Conservation (phyloP, 768 basidiomycete species). For the Lenzites betulinus region DNA sequence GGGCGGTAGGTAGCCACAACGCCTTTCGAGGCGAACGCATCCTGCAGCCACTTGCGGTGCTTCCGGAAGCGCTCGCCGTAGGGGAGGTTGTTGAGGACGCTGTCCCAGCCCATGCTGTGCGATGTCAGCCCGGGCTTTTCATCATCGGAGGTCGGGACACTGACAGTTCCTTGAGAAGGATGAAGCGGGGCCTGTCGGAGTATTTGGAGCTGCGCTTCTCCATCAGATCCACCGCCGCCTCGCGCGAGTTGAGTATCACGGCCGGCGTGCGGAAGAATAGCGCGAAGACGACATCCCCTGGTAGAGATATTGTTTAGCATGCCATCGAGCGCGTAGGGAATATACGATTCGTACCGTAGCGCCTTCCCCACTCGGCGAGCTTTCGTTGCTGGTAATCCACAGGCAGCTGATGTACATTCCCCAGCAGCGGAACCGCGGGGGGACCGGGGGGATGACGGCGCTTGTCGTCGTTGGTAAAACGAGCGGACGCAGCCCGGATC, state of each 20-base stretch:
- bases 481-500: slow-evolving; percentile 4
- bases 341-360: slow-evolving; percentile 14
- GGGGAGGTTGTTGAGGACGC: slow-evolving; percentile 5
- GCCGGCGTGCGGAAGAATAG: slow-evolving; percentile 24
- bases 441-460: slow-evolving; percentile 15
- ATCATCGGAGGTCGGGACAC: not conserved
- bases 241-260: slow-evolving; percentile 30
- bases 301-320: not conserved
- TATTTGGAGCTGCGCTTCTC: slow-evolving; percentile 32
- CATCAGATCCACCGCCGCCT: slow-evolving; percentile 30
- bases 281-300: slow-evolving; percentile 25
- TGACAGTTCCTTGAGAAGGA: slow-evolving; percentile 23
- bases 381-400: slow-evolving; percentile 16
- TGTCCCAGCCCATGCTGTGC: slow-evolving; percentile 23
- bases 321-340: not conserved
- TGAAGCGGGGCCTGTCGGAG: slow-evolving; percentile 28
- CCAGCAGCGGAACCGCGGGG: slow-evolving; percentile 9
- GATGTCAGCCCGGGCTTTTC: not conserved
- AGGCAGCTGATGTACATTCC: slow-evolving; percentile 20
- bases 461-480: slow-evolving; percentile 1
- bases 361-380: slow-evolving; percentile 18
- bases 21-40: slow-evolving; percentile 6
- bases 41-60: slow-evolving; percentile 24
- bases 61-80: slow-evolving; percentile 21
- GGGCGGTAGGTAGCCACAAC: slow-evolving; percentile 13